Evolutionary conservation across 257 asterid genomes (phyloP), one percentile per base, ranked within the genome.

Genomic region (Handroanthus guayacan): DNA sequence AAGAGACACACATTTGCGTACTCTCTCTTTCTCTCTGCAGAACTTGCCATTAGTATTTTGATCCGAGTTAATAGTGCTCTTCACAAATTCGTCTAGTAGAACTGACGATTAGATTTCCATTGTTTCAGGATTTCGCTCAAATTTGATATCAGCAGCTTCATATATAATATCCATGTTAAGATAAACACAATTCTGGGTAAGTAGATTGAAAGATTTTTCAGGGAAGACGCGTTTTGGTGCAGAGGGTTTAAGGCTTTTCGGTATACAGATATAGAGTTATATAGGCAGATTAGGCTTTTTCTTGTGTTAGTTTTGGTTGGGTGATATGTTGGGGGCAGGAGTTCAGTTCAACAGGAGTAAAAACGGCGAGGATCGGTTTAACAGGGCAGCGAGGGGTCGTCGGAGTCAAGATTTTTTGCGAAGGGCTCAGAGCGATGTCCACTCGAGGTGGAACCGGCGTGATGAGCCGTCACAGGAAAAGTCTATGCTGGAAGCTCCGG

Each of bases 311-410:
- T 65, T 74, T 74, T 17, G 69, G 11, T 37, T 45, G 9, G 67
- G 5, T 50, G 77, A 75, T 68, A 90, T 92, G 97, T 85, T 86
- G 83, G 97, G 96, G 67, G 82, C 91, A 56, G 93, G 97, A 76
- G 74, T 90, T 84, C 96, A 87, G 85, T 84, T 87, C 78, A 85
- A 83, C 82, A 76, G 89, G 83, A 89, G 85, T 82, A 84, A 83
- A 75, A 86, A 87, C 63, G 91, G 90, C 50, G 96, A 89, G 25
- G 96, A 87, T 87, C 86, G 92, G 84, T 87, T 87, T 80, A 87
- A 85, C 75, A 82, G 89, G 85, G 89, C 89, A 12, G 82, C 90
- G 0, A 92, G 82, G 84, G 88, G 91, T 71, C 91, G 88, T 55
- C 82, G 87, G 86, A 85, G 81, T 78, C 86, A 81, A 45, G 93